Evolutionary conservation across 176 grass and related monocot genomes (phyloP).

Genomic region (Leersia perrieri): DNA sequence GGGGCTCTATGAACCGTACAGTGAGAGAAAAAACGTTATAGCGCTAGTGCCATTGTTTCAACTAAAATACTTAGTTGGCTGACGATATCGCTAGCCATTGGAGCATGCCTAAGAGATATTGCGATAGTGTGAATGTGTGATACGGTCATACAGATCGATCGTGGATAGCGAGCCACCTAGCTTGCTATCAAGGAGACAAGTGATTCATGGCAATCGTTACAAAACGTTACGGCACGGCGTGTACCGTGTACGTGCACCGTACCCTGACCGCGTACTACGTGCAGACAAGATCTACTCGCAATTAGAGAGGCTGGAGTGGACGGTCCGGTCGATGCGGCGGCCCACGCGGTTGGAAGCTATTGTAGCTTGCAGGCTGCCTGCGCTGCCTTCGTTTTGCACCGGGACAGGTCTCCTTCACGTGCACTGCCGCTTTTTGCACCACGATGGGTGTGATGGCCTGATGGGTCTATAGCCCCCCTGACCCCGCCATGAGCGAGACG

Average conservation of each 20-base stretch:
- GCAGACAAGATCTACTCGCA: constrained; percentile 33
- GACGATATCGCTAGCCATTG: too few species aligned
- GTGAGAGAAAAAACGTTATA: too few species aligned
- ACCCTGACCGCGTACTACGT: background rate
- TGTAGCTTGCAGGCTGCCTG: background rate
- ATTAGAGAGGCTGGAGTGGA: background rate
- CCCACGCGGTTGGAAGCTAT: constrained; percentile 19
- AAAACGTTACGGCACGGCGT: background rate
- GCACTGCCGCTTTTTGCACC: constrained; percentile 12
- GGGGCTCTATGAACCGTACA: too few species aligned
- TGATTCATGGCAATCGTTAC: background rate
- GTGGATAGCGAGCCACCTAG: background rate
- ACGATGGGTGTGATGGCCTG: background rate
- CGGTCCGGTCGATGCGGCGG: background rate
- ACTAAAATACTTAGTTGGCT: too few species aligned
- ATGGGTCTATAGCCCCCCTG: background rate
- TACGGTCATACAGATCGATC: background rate
- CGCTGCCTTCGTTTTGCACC: background rate
- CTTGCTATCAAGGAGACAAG: background rate
- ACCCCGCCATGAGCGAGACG: constrained; percentile 10
- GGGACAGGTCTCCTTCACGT: constrained; percentile 26
- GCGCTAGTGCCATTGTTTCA: too few species aligned
- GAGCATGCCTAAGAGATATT: background rate
- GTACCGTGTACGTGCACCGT: background rate
- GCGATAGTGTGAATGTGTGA: background rate